Evolutionary conservation across 23 red algal genomes (phyloP), one percentile per base, ranked within the genome.

Genomic region (Gracilaria domingensis): DNA sequence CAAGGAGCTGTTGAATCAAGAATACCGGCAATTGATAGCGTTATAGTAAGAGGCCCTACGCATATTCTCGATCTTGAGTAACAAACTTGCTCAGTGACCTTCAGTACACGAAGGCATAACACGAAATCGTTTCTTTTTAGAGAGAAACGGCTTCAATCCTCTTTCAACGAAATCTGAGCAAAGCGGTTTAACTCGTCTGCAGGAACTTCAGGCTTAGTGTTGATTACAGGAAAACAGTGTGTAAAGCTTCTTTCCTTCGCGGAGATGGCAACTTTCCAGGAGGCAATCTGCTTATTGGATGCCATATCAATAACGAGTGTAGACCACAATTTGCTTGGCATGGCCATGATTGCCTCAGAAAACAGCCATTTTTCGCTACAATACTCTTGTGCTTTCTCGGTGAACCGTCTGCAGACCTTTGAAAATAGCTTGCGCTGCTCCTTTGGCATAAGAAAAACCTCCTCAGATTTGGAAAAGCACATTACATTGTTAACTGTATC

Each of bases 11-110:
- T 36, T 17, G 23, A 65, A 14, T 83, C 50, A 14, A 42, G 8
- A 62, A 83, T 83, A 36, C 79, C 79, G 2, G 79, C 79, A 61
- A 83, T 65, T 18, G 79, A 83, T 2, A 83, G 51, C 1, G 79
- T 83, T 4, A 33, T 67, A 7, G 33, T 36, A 1, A 84, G 38
- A 12, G 58, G 81, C 8, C 81, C 81, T 2, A 84, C 36, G 48
- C 32, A 42, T 23, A 67, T 5, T 12, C 60, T 28, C 6, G 81
- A 84, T 25, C 35, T 58, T 9, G 81, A 84, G 37, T 39, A 84
- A 1, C 44, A 14, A 34, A 69, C 36, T 29, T 67, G 81, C 42
- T 84, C 32, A 23, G 69, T 38, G 14, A 44, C 58, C 23, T 84
- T 84, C 21, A 84, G 21, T 39, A 34, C 81, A 60, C 57, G n/a